These are phyloP conservation scores for Aristolochia californica DNA, from an alignment of 164 flowering plant genomes.

Conservation along the genomic window DNA sequence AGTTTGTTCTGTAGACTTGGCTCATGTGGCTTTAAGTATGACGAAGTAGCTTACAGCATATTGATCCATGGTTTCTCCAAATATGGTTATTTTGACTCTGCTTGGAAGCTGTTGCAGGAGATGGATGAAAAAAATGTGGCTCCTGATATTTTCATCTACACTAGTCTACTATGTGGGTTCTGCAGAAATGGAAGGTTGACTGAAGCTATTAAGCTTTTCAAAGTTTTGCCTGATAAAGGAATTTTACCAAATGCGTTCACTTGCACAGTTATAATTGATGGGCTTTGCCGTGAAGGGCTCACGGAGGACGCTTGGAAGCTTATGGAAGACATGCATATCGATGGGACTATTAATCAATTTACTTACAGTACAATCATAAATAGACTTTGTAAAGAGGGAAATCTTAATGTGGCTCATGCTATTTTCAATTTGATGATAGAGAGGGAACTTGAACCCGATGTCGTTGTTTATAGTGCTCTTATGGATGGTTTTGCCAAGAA, in stretches of 20 bases:
- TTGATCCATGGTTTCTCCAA: conserved; percentile 34
- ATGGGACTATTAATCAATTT: conserved; percentile 9
- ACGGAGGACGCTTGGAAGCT: conserved; percentile 32
- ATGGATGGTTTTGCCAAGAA: conserved; percentile 45
- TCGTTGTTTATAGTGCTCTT: conserved; percentile 25
- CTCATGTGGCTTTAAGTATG: conserved; percentile 27
- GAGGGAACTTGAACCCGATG: conserved; percentile 12
- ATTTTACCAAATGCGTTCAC: conserved; percentile 20
- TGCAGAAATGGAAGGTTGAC: conserved; percentile 26
- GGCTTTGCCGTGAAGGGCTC: conserved; percentile 35
- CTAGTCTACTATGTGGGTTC: conserved; percentile 27
- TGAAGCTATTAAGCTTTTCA: conserved; percentile 24
- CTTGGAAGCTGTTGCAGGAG: conserved; percentile 25
- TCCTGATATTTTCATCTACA: conserved; percentile 24
- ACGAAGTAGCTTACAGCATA: conserved; percentile 23
- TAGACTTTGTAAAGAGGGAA: conserved; percentile 28
- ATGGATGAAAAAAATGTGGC: conserved; percentile 30
- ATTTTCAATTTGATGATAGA: conserved; percentile 43
- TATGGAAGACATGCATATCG: conserved; percentile 30
- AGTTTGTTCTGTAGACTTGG: conserved; percentile 20
- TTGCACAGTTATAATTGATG: conserved; percentile 31
- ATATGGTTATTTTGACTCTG: conserved; percentile 31
- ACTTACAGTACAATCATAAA: conserved; percentile 28
- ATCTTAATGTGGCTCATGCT: conserved; percentile 26
- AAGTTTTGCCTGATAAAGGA: conserved; percentile 24